Base-by-base conservation (phyloP, 73 alveolate genomes). In the Stentor roeselii region DNA sequence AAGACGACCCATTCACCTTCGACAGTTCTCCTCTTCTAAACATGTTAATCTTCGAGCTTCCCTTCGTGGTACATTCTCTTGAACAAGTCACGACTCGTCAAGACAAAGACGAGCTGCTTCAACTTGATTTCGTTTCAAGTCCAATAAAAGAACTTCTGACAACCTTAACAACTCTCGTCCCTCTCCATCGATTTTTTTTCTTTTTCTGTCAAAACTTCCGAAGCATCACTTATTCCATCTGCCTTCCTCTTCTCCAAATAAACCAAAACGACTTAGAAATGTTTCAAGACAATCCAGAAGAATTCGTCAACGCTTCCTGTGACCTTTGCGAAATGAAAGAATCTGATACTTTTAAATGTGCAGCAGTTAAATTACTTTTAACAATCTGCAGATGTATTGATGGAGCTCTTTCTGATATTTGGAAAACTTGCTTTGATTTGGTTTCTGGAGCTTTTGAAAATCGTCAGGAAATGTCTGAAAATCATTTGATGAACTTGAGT, bases 281-380 rank as follows among this genome's bases (percentile, higher is more conserved):
- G 14, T 67, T 67, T 2, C 42, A 67, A 67, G 34, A 67, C 42
- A 67, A 2, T 32, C 80, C 80, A 27, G 80, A 67, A 30, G 80
- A 67, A 2, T 67, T 67, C 34, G 80, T 67, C 0, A 34, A 27
- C 34, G 21, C 34, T 2, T 30, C 50, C 34, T 21, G 41, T 11
- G 80, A 67, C 34, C 11, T 67, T 21, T 67, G 80, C 34, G 80
- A 67, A 67, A 67, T 21, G 1, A 36, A 67, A 34, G 50, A 67
- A 40, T 34, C 41, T 67, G 80, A 67, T 2, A 67, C 14, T 0
- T 67, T 0, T 67, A 67, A 67, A 67, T 36, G 41, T 27, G 21
- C 80, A 67, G 37, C 50, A 15, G 41, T 32, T 21, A 34, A 11
- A 30, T 67, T 67, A 0, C 41, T 67, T 30, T 21, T 21, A 67